phyloP scores from a whole-genome alignment of 2,329 filamentous ascomycete species.

The Rutstroemia sp. region DNA sequence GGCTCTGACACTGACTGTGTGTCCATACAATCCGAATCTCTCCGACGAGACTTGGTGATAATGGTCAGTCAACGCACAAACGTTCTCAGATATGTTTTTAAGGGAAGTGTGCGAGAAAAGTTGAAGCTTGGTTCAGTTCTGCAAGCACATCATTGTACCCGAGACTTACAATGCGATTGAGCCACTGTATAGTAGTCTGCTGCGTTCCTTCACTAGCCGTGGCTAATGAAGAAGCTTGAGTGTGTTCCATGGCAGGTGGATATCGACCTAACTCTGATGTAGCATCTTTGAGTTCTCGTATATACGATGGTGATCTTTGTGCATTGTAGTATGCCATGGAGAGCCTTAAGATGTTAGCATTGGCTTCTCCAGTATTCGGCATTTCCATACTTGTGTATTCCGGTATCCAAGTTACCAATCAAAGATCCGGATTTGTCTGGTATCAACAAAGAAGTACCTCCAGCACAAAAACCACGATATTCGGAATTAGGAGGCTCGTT shows the following conservation, averaged over 20 bases:
- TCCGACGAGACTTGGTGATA: too few relatives aligned
- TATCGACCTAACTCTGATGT: background rate
- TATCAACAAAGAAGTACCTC: slow-evolving; percentile 7
- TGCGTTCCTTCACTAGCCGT: background rate
- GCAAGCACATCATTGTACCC: background rate
- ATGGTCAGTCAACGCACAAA: too few relatives aligned
- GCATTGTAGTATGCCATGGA: background rate
- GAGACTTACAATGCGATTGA: slow-evolving; percentile 2
- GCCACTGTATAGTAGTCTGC: slow-evolving; percentile 2
- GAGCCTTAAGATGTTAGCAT: background rate
- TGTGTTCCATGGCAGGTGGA: background rate
- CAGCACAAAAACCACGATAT: slow-evolving; percentile 16
- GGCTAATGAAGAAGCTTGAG: background rate
- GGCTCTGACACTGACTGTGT: too few relatives aligned
- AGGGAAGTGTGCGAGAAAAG: too few relatives aligned
- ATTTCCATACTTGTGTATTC: background rate
- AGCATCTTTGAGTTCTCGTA: too few relatives aligned
- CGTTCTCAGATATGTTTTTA: too few relatives aligned
- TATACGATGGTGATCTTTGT: background rate
- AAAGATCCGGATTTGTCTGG: slow-evolving; percentile 7
- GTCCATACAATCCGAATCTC: too few relatives aligned
- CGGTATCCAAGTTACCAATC: background rate
- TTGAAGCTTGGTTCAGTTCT: too few relatives aligned
- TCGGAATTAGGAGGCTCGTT: slow-evolving; percentile 13
- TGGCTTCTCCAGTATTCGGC: background rate